Base-by-base conservation (phyloP, 306 rosid genomes). In the Prunus mongolica region DNA sequence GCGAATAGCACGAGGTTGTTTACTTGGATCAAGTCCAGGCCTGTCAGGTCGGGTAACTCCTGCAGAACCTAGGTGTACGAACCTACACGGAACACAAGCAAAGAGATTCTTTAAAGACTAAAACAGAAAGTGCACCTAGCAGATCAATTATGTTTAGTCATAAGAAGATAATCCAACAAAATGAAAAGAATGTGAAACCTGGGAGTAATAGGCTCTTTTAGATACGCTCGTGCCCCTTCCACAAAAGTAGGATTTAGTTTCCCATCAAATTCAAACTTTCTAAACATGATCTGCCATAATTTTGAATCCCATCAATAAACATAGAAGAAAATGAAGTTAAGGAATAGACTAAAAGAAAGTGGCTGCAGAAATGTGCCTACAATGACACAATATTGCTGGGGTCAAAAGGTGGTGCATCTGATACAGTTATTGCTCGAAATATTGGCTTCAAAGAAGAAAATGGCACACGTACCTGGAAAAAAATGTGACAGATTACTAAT, bases 21-120 rank as follows among this genome's bases (percentile, higher is more conserved):
- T 91, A 81, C 93, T 91, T 74, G 91, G 89, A 86, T 94, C 98
- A 77, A 94, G 87, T 73, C 97, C 98, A 7, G 98, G 97, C 75
- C 97, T 90, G 24, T 86, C 97, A 0, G 98, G 97, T 74, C 96
- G 84, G 9, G 98, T 94, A 86, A 90, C 98, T 87, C 98, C 98
- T 34, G 98, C 98, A 9, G 98, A 85, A 76, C 98, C 32, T 69
- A 91, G 92, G 65, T 94, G 98, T 60, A 94, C 96, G 85, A 91
- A 87, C 82, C 98, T 94, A 81, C 79, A 86, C 8, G 27, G 65
- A 82, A 76, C 73, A 75, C 67, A 77, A 69, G 58, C 25, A 50
- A 76, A 34, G 34, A 28, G 49, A 38, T 75, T 70, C 47, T 44
- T 24, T 57, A 54, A 66, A 54, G 24, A 4, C 18, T 47, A 58